phyloP scores from a whole-genome alignment of 179 eudicot species.

The Patellifolia procumbens region DNA sequence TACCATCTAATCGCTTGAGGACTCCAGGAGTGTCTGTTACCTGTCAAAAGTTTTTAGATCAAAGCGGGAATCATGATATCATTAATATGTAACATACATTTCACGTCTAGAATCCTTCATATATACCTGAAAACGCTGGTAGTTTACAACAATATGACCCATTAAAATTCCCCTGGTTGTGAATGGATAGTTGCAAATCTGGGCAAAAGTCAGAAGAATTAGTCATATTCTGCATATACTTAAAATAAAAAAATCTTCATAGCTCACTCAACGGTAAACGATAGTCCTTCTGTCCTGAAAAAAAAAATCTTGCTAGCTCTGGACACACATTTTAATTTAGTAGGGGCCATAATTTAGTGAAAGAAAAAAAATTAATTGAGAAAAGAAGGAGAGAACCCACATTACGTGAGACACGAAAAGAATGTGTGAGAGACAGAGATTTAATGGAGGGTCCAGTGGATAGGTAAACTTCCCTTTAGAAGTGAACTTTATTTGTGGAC shows the following conservation, averaged over 20 bases:
- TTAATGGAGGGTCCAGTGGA: too few species aligned
- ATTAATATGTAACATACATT: conserved; percentile 12
- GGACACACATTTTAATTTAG: too few species aligned
- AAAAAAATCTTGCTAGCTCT: too few species aligned
- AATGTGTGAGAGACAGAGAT: too few species aligned
- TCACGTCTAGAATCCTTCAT: conserved; percentile 1
- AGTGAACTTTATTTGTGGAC: too few species aligned
- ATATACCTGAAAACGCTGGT: conserved; percentile 83
- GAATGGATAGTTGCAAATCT: conserved; percentile 96
- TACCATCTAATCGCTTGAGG: conserved; percentile 73
- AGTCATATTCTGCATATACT: background rate
- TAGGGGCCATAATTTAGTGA: too few species aligned
- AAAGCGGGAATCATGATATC: background rate
- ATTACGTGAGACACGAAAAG: too few species aligned
- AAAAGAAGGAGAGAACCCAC: too few species aligned
- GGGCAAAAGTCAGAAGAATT: conserved; percentile 19
- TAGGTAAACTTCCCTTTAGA: too few species aligned
- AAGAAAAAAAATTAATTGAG: too few species aligned
- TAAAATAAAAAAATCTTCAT: background rate
- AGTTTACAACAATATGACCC: conserved; percentile 86
- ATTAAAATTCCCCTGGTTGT: conserved; percentile 93
- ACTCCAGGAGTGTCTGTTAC: conserved; percentile 98
- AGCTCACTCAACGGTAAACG: background rate
- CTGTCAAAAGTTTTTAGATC: conserved; percentile 38
- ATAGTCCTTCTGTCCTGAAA: too few species aligned